Conservation (phyloP, 805 yeast species). For the Schwanniomyces pseudopolymorphus region DNA sequence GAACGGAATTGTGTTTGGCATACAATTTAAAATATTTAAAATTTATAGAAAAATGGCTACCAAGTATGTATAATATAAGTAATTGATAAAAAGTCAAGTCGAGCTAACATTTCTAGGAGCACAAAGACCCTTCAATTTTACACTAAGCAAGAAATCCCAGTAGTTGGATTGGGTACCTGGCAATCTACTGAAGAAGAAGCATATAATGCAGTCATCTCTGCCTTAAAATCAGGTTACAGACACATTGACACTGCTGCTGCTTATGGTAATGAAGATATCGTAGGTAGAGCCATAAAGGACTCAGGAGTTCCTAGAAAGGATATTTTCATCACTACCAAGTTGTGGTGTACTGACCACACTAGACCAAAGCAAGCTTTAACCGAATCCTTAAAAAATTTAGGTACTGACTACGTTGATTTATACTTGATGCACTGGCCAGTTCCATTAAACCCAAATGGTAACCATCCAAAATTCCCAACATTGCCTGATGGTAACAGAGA, state of each 20-base stretch:
- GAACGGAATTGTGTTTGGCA: not conserved
- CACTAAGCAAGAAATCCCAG: slow-evolving; percentile 48
- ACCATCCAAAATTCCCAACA: slow-evolving; percentile 31
- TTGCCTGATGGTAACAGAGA: slow-evolving; percentile 36
- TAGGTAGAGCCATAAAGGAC: slow-evolving; percentile 55
- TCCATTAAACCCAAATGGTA: slow-evolving; percentile 39
- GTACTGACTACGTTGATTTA: slow-evolving; percentile 74
- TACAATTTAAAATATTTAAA: no score
- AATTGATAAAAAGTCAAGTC: not conserved
- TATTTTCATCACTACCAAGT: slow-evolving; percentile 69
- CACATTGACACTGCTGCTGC: slow-evolving; percentile 78
- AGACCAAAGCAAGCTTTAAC: slow-evolving; percentile 50
- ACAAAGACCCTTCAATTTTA: slow-evolving; percentile 1
- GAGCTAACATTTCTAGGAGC: not conserved
- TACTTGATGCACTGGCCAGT: slow-evolving; percentile 83
- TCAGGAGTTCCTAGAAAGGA: slow-evolving; percentile 64
- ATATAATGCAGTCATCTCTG: slow-evolving; percentile 53
- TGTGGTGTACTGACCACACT: slow-evolving; percentile 57
- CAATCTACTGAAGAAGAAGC: slow-evolving; percentile 54
- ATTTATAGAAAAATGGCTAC: not conserved
- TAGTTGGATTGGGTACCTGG: slow-evolving; percentile 74
- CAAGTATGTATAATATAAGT: not conserved
- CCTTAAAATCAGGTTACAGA: slow-evolving; percentile 62
- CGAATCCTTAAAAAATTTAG: slow-evolving; percentile 59
- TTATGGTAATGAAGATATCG: slow-evolving; percentile 65